Evolutionary conservation across 2,329 filamentous ascomycete genomes (phyloP).

Genomic region (Botrytis hyacinthi): DNA sequence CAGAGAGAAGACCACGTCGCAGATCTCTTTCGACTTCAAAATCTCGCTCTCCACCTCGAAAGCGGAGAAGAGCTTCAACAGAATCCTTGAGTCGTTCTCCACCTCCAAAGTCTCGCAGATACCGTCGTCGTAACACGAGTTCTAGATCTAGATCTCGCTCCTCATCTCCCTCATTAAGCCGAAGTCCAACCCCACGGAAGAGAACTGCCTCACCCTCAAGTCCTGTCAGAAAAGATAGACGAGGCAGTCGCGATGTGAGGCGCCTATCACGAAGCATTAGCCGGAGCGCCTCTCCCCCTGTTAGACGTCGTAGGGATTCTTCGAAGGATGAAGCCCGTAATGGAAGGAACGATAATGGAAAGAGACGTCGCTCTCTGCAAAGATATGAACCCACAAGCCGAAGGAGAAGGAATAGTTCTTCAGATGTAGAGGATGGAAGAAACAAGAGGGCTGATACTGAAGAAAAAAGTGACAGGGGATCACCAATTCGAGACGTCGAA

Average conservation of each 20-base stretch:
- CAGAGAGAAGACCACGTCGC: constrained; percentile 35
- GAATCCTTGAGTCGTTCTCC: constrained; percentile 36
- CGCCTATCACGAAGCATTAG: constrained; percentile 40
- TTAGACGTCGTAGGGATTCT: constrained; percentile 32
- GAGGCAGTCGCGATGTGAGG: constrained; percentile 34
- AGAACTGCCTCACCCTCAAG: constrained; percentile 26
- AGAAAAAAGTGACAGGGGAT: constrained; percentile 45
- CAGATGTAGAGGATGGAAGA: constrained; percentile 46
- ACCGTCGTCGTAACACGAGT: constrained; percentile 30
- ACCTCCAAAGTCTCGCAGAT: constrained; percentile 33
- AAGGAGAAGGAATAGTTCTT: constrained; percentile 50
- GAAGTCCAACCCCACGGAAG: constrained; percentile 29
- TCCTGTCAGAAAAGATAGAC: constrained; percentile 29
- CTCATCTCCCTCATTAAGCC: constrained; percentile 33
- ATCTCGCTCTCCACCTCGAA: constrained; percentile 34
- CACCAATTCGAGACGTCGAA: constrained; percentile 29
- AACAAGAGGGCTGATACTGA: constrained; percentile 58
- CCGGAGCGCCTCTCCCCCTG: constrained; percentile 38
- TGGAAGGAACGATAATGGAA: constrained; percentile 34
- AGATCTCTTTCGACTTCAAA: constrained; percentile 33
- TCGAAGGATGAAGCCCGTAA: constrained; percentile 30
- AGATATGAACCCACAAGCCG: constrained; percentile 40
- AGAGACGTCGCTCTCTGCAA: constrained; percentile 38
- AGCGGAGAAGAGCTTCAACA: constrained; percentile 37
- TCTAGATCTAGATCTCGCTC: constrained; percentile 39